Evolutionary conservation across 192 early-diverging fungal genomes (phyloP).

Genomic region (Obelidium mucronatum): DNA sequence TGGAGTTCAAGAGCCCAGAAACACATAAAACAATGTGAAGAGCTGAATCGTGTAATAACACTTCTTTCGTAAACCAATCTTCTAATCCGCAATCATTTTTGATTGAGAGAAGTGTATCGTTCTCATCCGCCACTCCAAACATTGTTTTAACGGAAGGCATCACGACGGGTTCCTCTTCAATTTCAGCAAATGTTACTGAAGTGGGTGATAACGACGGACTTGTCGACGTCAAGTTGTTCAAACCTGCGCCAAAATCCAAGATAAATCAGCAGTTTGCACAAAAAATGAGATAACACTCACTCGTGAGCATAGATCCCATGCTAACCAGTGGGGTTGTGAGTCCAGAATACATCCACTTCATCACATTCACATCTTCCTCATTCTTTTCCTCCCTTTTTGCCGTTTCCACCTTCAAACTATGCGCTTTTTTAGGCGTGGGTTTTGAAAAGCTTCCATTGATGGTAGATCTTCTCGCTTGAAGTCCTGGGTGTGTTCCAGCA

Average conservation of each 20-base stretch:
- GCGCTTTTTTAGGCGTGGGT: too few species aligned
- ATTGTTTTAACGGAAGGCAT: background rate
- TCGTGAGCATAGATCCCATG: background rate
- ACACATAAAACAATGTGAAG: slow-evolving; percentile 25
- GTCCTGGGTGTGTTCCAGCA: too few species aligned
- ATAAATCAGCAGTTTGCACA: too few species aligned
- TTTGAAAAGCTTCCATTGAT: too few species aligned
- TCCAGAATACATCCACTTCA: background rate
- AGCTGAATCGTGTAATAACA: slow-evolving; percentile 3
- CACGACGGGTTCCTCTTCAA: background rate
- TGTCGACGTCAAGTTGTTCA: too few species aligned
- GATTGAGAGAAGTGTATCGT: background rate
- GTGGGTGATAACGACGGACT: too few species aligned
- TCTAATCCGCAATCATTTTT: background rate
- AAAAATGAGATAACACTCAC: too few species aligned
- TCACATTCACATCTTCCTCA: too few species aligned
- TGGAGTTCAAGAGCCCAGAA: slow-evolving; percentile 1
- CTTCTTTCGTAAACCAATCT: slow-evolving; percentile 23
- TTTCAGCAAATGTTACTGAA: background rate
- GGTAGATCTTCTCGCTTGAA: too few species aligned
- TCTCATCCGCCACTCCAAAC: background rate
- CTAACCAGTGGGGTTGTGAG: background rate
- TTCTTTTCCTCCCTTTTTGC: too few species aligned
- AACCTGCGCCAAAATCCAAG: too few species aligned
- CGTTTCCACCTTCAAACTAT: too few species aligned